These are phyloP conservation scores for Plasmodium relictum DNA, from an alignment of 169 alveolate genomes.

Conservation along the genomic window DNA sequence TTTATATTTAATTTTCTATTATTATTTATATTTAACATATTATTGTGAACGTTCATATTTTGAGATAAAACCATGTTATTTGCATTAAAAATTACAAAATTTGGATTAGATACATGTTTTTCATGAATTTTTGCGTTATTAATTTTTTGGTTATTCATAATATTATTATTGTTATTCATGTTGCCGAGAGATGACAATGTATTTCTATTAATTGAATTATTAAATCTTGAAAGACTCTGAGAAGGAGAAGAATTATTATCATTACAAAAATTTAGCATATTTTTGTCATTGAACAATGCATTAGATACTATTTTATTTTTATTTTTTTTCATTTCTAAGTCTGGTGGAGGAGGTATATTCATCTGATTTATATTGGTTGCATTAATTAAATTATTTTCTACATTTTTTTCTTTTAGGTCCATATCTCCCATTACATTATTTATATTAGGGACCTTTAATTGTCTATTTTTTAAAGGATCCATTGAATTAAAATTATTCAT, in stretches of 20 bases:
- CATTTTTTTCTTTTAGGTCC: conserved; percentile 21
- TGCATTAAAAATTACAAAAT: conserved; percentile 30
- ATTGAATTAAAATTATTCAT: conserved; percentile 7
- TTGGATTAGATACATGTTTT: conserved; percentile 9
- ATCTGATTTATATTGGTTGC: background rate
- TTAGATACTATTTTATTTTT: background rate
- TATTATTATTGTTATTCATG: background rate
- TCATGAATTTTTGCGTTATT: conserved; percentile 9
- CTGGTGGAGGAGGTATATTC: conserved; percentile 58
- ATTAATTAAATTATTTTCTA: conserved; percentile 24
- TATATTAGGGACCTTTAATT: background rate
- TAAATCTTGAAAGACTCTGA: conserved; percentile 3
- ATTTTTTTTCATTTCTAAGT: conserved; percentile 29
- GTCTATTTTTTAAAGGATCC: background rate
- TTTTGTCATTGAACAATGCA: conserved; percentile 5
- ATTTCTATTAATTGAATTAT: conserved; percentile 16
- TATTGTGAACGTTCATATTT: conserved; percentile 13
- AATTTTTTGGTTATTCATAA: conserved; percentile 16
- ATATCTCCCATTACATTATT: conserved; percentile 9
- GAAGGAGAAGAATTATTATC: conserved; percentile 6
- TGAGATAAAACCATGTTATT: background rate
- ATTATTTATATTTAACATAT: background rate
- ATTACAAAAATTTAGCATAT: background rate
- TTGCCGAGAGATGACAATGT: background rate
- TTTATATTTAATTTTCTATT: background rate